Base-by-base conservation (phyloP, 495 filamentous ascomycete genomes). In the Penicillium fimorum region DNA sequence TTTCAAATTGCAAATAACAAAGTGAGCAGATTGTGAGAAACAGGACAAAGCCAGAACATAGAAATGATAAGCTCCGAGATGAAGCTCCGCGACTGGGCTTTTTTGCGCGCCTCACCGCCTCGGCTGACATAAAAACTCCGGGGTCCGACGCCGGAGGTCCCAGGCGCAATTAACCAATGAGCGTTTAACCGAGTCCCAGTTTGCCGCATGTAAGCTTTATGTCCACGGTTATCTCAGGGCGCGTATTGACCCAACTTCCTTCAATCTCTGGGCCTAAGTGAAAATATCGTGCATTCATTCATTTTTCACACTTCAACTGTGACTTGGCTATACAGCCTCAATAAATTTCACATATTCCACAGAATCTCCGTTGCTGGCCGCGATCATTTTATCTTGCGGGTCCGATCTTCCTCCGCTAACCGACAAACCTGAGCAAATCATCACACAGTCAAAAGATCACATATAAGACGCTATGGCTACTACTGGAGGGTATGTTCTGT, bases 401-500 rank as follows among this genome's bases (percentile, higher is more conserved):
- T 66, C 66, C 66, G 62, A 61, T 63, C 41, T 32, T 53, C 37
- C 56, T 58, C 59, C 63, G 53, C 55, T 59, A 22, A 24, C 58
- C 57, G 56, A 61, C 27, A 38, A 49, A 38, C 42, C 43, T 40
- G 45, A 27, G 24, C 53, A 47, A 54, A 44, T 58, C 47, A 46
- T 46, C 51, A 11, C 29, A 17, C 38, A 33, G 30, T 27, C 41
- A 30, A 45, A 25, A 20, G 20, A 58, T 42, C 20, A 22, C 49
- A 24, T 25, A 37, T 33, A 38, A 56, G 25, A 18, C 53, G 55
- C 33, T 6, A 83, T 83, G 80, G 73, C 80, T 41, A 83, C 80
- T 17, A 83, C 80, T 32, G 70, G 68, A 58, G 80, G 80, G 80
- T 82, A 67, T 52, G 75, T 42, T 32, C 11, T 29, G 30, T 38